phyloP scores from a whole-genome alignment of 352 stramenopile species.

The Globisporangium spiculum region DNA sequence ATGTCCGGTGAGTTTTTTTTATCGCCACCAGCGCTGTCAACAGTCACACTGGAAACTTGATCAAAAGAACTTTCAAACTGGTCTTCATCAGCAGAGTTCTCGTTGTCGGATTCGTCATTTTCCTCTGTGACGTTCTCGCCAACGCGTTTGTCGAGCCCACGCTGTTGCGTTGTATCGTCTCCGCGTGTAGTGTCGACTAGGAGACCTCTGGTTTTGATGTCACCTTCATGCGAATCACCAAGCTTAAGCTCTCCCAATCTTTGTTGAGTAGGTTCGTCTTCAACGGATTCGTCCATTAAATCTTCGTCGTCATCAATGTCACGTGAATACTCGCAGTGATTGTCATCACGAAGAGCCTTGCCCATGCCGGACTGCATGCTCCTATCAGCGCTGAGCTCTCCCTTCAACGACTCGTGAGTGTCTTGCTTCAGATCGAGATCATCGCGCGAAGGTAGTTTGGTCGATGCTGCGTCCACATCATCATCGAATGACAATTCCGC shows the following conservation, averaged over 20 bases:
- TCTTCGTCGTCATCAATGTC: not conserved
- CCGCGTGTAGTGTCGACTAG: not conserved
- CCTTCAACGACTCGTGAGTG: not conserved
- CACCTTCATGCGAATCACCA: not conserved
- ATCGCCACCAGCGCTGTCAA: not conserved
- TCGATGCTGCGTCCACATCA: not conserved
- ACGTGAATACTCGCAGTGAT: not conserved
- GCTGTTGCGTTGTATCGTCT: not conserved
- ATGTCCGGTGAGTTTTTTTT: not conserved
- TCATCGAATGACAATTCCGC: not conserved
- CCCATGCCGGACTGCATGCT: not conserved
- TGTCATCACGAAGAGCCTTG: not conserved
- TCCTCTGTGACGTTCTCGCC: not conserved
- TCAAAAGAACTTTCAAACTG: conserved; percentile 11
- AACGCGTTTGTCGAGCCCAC: not conserved
- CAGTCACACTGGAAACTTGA: not conserved
- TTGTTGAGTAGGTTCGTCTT: not conserved
- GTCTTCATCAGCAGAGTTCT: not conserved
- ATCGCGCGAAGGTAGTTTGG: not conserved
- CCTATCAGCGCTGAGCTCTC: not conserved
- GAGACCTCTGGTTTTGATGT: not conserved
- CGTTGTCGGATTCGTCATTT: no score
- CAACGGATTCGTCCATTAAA: not conserved
- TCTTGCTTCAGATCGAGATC: not conserved
- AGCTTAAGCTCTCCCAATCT: not conserved